Base-by-base conservation (phyloP, 352 stramenopile species). In the Discostella stelligera region DNA sequence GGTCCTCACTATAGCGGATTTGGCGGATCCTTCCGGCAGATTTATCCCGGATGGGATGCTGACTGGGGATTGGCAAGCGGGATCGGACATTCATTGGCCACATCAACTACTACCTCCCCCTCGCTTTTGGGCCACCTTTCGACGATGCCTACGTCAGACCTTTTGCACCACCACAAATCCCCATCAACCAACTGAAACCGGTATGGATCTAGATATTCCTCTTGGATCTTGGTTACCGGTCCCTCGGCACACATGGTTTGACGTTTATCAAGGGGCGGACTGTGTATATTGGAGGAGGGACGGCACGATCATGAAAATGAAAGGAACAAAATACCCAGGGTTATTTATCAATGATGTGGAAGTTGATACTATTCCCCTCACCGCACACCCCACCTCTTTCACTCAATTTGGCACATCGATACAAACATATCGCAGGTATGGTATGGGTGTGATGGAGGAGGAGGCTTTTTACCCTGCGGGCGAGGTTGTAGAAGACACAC, bases 1-100 rank as follows among this genome's bases (percentile, higher is more conserved):
- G 16, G 16, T 64, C 0, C 11, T 64, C 3, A 66, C 41, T 2
- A 20, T 66, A 3, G 59, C 41, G 2, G 59, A 55, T 25, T 25
- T 66, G 18, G 37, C 20, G 37, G 20, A 52, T 5, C 4, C 21
- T n/a, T n/a, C 39, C 4, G 59, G 59, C 0, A 20, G 2, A 5
- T 44, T 46, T 11, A 66, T 66, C 6, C 23, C 59, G 2, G n/a
- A 37, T 16, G 41, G 21, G 3, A 56, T 66, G 20, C 16, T 54
- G 4, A 52, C 25, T 13, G 59, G 44, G 3, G 10, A 54, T 4
- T 66, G 59, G 59, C 18, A 44, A 66, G 41, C 59, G 25, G 59
- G 59, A 0, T 44, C 59, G 4, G 44, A 55, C 44, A 11, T 66
- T 1, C 3, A 14, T 3, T 66, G 58, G 58, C 58, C 58, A 16